Evolutionary conservation across 2,329 filamentous ascomycete species (phyloP).

Genomic region (Cladosporium sp.): DNA sequence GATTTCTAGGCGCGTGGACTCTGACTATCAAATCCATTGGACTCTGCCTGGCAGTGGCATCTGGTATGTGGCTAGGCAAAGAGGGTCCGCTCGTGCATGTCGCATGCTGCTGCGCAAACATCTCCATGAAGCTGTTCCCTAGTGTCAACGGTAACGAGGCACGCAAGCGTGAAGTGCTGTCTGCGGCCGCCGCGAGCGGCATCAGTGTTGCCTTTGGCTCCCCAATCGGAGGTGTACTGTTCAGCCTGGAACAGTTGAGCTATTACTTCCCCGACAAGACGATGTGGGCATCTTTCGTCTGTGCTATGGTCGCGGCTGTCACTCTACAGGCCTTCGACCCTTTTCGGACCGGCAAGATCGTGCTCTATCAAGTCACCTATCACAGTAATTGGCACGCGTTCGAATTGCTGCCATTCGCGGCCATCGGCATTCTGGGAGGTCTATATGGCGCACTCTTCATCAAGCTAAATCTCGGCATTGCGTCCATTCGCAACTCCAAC

Average conservation of each 20-base stretch:
- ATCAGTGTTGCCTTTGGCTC: constrained; percentile 94
- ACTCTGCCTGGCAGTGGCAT: constrained; percentile 83
- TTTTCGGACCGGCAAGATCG: constrained; percentile 91
- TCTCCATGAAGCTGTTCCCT: constrained; percentile 86
- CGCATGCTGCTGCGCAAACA: constrained; percentile 90
- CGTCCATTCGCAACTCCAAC: constrained; percentile 71
- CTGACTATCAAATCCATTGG: constrained; percentile 85
- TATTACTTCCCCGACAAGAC: constrained; percentile 99
- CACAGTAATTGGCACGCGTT: constrained; percentile 91
- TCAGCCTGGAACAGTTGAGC: constrained; percentile 93
- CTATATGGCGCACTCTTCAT: constrained; percentile 94
- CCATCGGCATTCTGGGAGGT: constrained; percentile 87
- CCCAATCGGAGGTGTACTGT: constrained; percentile 89
- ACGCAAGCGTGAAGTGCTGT: constrained; percentile 87
- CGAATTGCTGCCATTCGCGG: constrained; percentile 80
- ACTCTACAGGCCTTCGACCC: constrained; percentile 90
- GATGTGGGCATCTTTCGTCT: constrained; percentile 99
- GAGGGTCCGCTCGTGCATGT: constrained; percentile 95
- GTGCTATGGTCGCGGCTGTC: constrained; percentile 97
- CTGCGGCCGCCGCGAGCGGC: constrained; percentile 84
- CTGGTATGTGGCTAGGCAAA: constrained; percentile 94
- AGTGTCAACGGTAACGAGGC: constrained; percentile 86
- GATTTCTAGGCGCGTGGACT: constrained; percentile 85
- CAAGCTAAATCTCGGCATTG: constrained; percentile 84
- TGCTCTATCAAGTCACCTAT: constrained; percentile 94